Percentiles rank a stretch among this genome's conserved stretches.
phyloP scores from a whole-genome alignment of 768 basidiomycete genomes.

The Tulasnella sp. region DNA sequence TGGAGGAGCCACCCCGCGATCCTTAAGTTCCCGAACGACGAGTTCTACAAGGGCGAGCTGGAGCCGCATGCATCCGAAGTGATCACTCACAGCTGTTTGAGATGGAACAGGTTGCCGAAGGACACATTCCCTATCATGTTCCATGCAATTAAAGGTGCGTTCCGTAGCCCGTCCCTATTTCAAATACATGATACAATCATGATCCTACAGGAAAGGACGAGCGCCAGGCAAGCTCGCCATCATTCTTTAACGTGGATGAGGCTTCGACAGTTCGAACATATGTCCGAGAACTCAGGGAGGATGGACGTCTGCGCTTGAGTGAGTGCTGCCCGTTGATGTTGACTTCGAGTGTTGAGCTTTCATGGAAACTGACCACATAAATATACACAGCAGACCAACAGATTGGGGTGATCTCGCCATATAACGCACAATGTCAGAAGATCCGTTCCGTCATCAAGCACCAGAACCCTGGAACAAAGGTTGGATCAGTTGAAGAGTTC shows the following conservation, averaged over 20 bases:
- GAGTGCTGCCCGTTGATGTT: conserved; percentile 17
- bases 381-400: conserved; percentile 23
- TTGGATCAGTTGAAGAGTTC: conserved; percentile 35
- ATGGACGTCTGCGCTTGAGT: conserved; percentile 27
- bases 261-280: conserved; percentile 30
- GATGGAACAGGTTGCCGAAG: conserved; percentile 25
- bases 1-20: conserved; percentile 49
- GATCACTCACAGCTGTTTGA: conserved; percentile 24
- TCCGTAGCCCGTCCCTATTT: neutral
- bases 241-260: conserved; percentile 35
- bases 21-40: conserved; percentile 44
- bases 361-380: too few relatives aligned
- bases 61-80: conserved; percentile 24
- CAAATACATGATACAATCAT: neutral
- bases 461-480: conserved; percentile 23
- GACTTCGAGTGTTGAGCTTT: too few relatives aligned
- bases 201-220: conserved; percentile 27
- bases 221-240: conserved; percentile 30
- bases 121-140: conserved; percentile 28
- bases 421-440: conserved; percentile 31
- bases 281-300: conserved; percentile 24
- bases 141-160: conserved; percentile 24
- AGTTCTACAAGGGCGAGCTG: conserved; percentile 32
- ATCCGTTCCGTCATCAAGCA: conserved; percentile 26
- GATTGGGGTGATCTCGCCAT: conserved; percentile 35